Base-by-base conservation (phyloP, 1,139 yeast genomes). In the Citeromyces hawaiiensis region DNA sequence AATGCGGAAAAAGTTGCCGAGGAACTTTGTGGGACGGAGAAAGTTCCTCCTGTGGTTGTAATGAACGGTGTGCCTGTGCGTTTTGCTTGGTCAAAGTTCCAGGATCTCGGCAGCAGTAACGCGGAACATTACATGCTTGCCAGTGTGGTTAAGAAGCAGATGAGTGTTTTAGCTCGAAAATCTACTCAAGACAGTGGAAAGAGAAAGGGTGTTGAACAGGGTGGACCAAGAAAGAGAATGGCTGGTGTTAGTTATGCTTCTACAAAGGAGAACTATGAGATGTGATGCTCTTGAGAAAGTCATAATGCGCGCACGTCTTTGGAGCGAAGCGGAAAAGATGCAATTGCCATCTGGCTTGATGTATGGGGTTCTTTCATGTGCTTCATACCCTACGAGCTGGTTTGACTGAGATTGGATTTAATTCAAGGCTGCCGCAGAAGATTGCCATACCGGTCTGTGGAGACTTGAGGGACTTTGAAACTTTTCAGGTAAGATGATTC, bases 21-120 rank as follows among this genome's bases (percentile, higher is more conserved):
- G 0, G 41, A 60, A 1, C 52, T 75, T 5, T 23, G 29, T 34
- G 17, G 40, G 16, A 37, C 48, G 10, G 50, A 53, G 11, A 36
- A 38, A 15, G 17, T 17, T 3, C 66, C 68, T 2, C 65, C 66
- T 2, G 43, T 62, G 3, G 45, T 69, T 4, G 49, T 67, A 7
- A 52, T 74, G 4, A 61, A 63, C 6, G 69, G 65, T 14, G 56
- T 61, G 42, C 81, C 85, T 4, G 49, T 82, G 37, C 56, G 87
- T 36, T 67, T 79, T 0, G 68, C 72, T 23, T 82, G 88, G 87
- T 81, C 88, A 15, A 70, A 68, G 37, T 73, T 72, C 4, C 58
- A 66, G 43, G 55, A 68, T 1, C 52, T 79, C 35, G 81, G 81
- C 1, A 51, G 53, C 4, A 53, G 68, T 2, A 61, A 61, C 32